Conservation (phyloP, 257 asterid species). For the Solanum sejunctum region DNA sequence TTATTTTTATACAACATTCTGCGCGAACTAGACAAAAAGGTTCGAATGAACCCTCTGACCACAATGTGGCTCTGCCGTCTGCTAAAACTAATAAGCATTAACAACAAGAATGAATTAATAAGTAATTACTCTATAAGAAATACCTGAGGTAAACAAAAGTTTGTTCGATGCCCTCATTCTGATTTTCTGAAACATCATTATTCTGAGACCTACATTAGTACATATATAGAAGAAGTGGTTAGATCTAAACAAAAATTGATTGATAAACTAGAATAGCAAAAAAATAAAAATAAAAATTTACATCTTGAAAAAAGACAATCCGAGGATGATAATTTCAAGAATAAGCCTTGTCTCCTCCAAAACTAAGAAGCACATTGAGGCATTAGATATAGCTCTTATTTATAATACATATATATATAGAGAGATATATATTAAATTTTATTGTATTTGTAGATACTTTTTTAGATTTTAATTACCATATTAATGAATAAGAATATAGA, state of each 20-base stretch:
- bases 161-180: neutral
- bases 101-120: neutral
- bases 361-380: neutral
- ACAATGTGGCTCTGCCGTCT: too few relatives aligned
- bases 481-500: neutral
- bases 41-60: too few relatives aligned
- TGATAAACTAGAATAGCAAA: neutral
- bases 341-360: neutral
- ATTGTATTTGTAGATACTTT: neutral
- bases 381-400: neutral
- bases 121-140: neutral
- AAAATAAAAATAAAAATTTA: neutral
- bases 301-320: neutral
- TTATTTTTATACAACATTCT: too few relatives aligned
- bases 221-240: neutral
- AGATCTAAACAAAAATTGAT: neutral
- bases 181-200: neutral
- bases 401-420: too few relatives aligned
- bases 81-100: neutral
- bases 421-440: neutral
- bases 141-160: neutral
- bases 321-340: neutral
- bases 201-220: neutral
- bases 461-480: neutral
- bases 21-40: too few relatives aligned